Percentiles rank a stretch among this genome's conserved stretches.
These are phyloP conservation scores for Suhomyces pyralidae DNA, from an alignment of 805 yeast species.

Conservation along the genomic window DNA sequence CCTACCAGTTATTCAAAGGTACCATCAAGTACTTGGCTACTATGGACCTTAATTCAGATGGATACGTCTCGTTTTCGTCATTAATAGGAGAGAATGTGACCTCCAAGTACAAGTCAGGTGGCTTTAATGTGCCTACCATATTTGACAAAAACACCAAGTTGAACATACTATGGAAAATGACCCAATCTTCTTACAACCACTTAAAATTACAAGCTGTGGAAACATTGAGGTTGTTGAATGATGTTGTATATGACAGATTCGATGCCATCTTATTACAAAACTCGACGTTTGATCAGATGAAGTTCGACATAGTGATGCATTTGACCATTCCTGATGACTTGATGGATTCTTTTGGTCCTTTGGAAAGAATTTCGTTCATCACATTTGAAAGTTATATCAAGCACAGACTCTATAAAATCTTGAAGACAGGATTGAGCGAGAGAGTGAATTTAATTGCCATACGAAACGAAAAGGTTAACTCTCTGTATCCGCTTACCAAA, in stretches of 20 bases:
- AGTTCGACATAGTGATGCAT: constrained; percentile 62
- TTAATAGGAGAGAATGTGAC: constrained; percentile 42
- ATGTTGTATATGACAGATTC: constrained; percentile 80
- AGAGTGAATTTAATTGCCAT: constrained; percentile 41
- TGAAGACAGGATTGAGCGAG: constrained; percentile 56
- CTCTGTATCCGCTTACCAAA: constrained; percentile 42
- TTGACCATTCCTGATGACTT: constrained; percentile 45
- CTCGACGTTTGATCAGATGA: constrained; percentile 50
- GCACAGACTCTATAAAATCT: constrained; percentile 56
- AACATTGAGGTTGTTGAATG: constrained; percentile 67
- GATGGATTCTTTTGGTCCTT: constrained; percentile 56
- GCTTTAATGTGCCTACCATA: constrained; percentile 71
- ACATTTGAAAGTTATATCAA: constrained; percentile 65
- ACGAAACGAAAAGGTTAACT: constrained; percentile 19
- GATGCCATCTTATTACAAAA: constrained; percentile 69
- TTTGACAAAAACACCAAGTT: constrained; percentile 75
- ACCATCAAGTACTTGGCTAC: constrained; percentile 77
- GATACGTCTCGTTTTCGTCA: constrained; percentile 67
- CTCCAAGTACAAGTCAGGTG: constrained; percentile 48
- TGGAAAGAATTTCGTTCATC: constrained; percentile 68
- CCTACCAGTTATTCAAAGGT: constrained; percentile 91
- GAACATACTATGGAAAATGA: constrained; percentile 79
- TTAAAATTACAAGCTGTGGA: constrained; percentile 65
- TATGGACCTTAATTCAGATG: constrained; percentile 60
- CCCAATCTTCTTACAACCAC: constrained; percentile 58